Evolutionary conservation across 2,329 filamentous ascomycete genomes (phyloP).

Genomic region (Stagonosporopsis chrysanthemi): DNA sequence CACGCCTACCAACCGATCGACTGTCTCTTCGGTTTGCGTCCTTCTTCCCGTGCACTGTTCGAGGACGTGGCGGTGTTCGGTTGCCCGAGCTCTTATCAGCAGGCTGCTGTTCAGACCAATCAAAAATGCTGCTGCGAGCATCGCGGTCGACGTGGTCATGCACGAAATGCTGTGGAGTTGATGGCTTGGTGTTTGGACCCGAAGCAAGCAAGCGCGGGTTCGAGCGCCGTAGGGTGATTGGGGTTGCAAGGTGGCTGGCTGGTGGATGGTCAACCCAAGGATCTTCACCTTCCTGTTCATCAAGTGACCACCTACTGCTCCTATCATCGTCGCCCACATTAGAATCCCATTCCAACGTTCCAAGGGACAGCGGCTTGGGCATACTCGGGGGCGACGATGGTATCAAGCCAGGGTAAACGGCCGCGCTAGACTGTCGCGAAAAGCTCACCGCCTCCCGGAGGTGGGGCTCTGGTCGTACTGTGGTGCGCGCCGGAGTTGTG

Average conservation of each 20-base stretch:
- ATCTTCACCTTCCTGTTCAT: slow-evolving; percentile 48
- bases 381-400: slow-evolving; percentile 56
- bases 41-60: slow-evolving; percentile 79
- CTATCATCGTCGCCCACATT: slow-evolving; percentile 49
- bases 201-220: slow-evolving; percentile 40
- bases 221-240: slow-evolving; percentile 43
- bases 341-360: slow-evolving; percentile 51
- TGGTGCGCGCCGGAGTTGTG: slow-evolving; percentile 57
- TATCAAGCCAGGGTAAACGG: slow-evolving; percentile 51
- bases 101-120: slow-evolving; percentile 74
- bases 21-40: slow-evolving; percentile 74
- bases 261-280: slow-evolving; percentile 51
- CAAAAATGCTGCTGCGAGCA: slow-evolving; percentile 73
- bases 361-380: slow-evolving; percentile 51
- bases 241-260: slow-evolving; percentile 42
- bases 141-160: slow-evolving; percentile 51
- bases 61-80: slow-evolving; percentile 69
- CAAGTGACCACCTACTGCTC: slow-evolving; percentile 53
- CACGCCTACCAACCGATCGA: slow-evolving; percentile 70
- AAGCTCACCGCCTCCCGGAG: slow-evolving; percentile 48
- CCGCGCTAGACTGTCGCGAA: slow-evolving; percentile 36
- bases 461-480: slow-evolving; percentile 49
- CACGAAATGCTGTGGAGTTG: slow-evolving; percentile 49
- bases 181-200: slow-evolving; percentile 46
- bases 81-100: slow-evolving; percentile 68